Base-by-base conservation (phyloP, 208 protist genomes). In the Trypanosoma theileri region DNA sequence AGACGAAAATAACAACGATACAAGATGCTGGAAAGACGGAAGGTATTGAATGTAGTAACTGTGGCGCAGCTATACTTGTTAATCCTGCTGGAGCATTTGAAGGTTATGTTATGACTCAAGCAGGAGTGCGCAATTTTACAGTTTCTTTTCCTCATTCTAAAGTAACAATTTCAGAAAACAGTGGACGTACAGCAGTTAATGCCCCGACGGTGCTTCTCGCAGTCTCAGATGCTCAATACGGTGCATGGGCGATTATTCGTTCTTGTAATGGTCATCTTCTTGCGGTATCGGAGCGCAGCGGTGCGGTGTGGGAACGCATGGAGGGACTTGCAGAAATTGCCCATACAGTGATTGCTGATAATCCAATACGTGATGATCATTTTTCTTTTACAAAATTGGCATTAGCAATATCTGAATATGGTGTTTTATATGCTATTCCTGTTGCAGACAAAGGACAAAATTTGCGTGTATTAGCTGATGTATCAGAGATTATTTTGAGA, bases 311-410 rank as follows among this genome's bases (percentile, higher is more conserved):
- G 88, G 77, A 89, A 64, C 85, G 91, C 42, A 58, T 48, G 31
- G 91, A 96, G 56, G 87, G 82, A 4, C 78, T 96, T 7, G 71
- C 82, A 12, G 63, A 68, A 57, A 75, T 76, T 48, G 68, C 77
- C 17, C 82, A 73, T 16, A 77, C 73, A 48, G 56, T 83, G 16
- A 85, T 96, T 57, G 74, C 71, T 17, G 73, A 85, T 40, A 69
- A 67, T 53, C 69, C 42, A 31, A 14, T 46, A 17, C 14, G 57
- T 12, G 61, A 90, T 4, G 91, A 96, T 66, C 88, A 90, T 68
- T 94, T 96, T 58, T 75, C 85, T 50, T 92, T 96, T 59, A 86
- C 89, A 64, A 89, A 93, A 73, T 52, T 86, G 19, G 72, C 79
- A 8, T 60, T 94, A 8, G 60, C 83, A 16, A 75, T 79, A 45